phyloP scores from a whole-genome alignment of 805 yeast genomes.

The Kregervanrija delftensis region DNA sequence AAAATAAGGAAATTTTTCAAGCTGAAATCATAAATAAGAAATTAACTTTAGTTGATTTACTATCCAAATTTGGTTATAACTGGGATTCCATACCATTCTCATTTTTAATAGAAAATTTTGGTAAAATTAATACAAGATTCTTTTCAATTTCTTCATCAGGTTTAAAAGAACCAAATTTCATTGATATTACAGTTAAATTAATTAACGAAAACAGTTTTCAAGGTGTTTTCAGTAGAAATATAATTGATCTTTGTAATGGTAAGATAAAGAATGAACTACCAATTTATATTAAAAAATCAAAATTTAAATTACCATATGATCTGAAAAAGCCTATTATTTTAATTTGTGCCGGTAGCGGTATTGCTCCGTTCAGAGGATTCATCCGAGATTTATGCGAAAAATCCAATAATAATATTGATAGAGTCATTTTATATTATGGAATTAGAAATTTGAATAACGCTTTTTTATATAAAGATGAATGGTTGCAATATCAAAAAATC shows the following conservation, averaged over 20 bases:
- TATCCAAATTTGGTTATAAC: constrained; percentile 51
- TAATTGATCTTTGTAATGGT: constrained; percentile 54
- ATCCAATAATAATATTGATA: constrained; percentile 42
- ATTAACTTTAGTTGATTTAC: constrained; percentile 63
- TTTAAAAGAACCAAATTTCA: constrained; percentile 51
- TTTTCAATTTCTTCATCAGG: constrained; percentile 85
- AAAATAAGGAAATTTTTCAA: constrained; percentile 58
- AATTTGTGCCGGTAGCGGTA: constrained; percentile 96
- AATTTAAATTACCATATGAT: constrained; percentile 82
- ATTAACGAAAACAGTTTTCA: constrained; percentile 47
- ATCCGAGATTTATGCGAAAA: constrained; percentile 48
- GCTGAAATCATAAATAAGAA: constrained; percentile 47
- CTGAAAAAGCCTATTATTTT: constrained; percentile 73
- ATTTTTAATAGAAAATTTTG: constrained; percentile 69
- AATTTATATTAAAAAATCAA: constrained; percentile 80
- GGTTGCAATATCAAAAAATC: constrained; percentile 55
- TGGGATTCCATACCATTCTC: constrained; percentile 78
- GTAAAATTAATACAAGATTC: constrained; percentile 80
- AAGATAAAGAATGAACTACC: constrained; percentile 54
- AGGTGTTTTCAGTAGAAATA: constrained; percentile 84
- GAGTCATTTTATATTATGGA: constrained; percentile 74
- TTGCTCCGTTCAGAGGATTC: constrained; percentile 94
- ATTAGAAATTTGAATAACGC: constrained; percentile 50
- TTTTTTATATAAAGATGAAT: constrained; percentile 73
- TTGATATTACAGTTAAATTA: constrained; percentile 79